A percentile compares a stretch with the other conserved stretches of the same genome.
Conservation (phyloP, 1,284 basidiomycete genomes). For the Heterobasidion occidentale region DNA sequence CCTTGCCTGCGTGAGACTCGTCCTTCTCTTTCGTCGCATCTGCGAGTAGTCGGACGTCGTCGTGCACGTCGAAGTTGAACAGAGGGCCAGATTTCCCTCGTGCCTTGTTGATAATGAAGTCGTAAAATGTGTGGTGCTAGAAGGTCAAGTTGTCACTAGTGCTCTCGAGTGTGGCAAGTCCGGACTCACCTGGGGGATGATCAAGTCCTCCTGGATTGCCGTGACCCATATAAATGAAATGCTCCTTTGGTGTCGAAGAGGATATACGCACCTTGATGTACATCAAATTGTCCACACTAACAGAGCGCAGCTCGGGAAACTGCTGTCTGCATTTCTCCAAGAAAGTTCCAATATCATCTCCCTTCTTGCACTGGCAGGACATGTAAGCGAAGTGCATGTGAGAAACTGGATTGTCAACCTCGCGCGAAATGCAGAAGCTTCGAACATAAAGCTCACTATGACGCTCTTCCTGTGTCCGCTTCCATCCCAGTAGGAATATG, state of each 20-base stretch:
- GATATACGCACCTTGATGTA: slow-evolving; percentile 79
- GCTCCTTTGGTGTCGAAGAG: neutral
- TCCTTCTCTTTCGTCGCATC: slow-evolving; percentile 97
- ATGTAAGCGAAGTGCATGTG: neutral
- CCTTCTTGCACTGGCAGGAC: slow-evolving; percentile 83
- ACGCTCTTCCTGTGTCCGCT: slow-evolving; percentile 94
- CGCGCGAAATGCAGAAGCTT: neutral
- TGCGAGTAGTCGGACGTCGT: slow-evolving; percentile 91
- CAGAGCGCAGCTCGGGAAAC: slow-evolving; percentile 84
- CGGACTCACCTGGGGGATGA: slow-evolving; percentile 77
- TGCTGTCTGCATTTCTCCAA: slow-evolving; percentile 91
- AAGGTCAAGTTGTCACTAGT: neutral
- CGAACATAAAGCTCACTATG: slow-evolving; percentile 44
- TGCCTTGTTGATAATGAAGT: slow-evolving; percentile 97
- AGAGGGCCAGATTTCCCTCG: slow-evolving; percentile 96
- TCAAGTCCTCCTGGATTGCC: slow-evolving; percentile 75
- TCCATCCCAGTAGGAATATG: slow-evolving; percentile 98
- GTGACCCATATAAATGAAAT: neutral
- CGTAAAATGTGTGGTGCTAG: slow-evolving; percentile 98
- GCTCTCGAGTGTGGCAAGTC: too few species aligned
- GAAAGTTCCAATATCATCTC: slow-evolving; percentile 86
- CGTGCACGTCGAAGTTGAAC: slow-evolving; percentile 99
- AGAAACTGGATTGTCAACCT: neutral
- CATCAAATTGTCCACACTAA: slow-evolving; percentile 95
- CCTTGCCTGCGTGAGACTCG: slow-evolving; percentile 98